Evolutionary conservation across 176 grass and related monocot genomes (phyloP), one percentile per base, ranked within the genome.

Genomic region (Dactylis glomerata): DNA sequence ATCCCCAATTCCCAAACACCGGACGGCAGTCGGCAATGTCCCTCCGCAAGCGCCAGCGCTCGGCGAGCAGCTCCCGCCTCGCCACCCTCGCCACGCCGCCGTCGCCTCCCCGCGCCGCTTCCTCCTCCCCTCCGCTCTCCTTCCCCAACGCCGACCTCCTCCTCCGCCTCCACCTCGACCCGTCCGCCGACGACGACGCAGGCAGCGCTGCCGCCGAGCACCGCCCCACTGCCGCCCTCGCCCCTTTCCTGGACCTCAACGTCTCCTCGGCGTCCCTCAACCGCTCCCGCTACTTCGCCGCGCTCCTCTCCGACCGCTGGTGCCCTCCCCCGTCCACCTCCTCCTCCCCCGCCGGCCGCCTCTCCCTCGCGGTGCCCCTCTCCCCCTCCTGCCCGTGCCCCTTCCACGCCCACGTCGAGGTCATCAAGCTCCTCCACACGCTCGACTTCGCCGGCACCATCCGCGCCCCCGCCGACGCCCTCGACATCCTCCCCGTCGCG

Each of bases 11-110:
- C 36, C 28, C 61, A 49, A 34, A 30, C 79, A 45, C 22, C 41
- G 41, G 12, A 6, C 12, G 5, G 44, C 10, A 36, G 5, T 36
- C 64, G 68, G 54, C 83, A 40, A 97, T 94, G 95, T 92, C 90
- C 27, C 78, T 89, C 72, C 86, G 90, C 83, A 97, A 97, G 81
- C 92, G 95, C 71, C 91, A 85, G 57, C 95, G 95, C 27, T 68
- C 86, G 73, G 87, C 75, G 77, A 91, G 90, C 92, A 87, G 83
- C 87, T 86, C 86, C 42, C 88, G 84, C 69, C 86, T 89, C 69
- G 15, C 82, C 70, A 57, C 84, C 46, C 73, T 88, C 70, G 65
- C 73, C 51, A 75, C 75, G 40, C 82, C 90, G 63, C 55, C 70
- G 19, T 54, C 84, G 49, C 64, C 80, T 65, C 50, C 68, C 1